phyloP scores from a whole-genome alignment of 1,284 basidiomycete genomes.

The Afroboletus lepidellus region DNA sequence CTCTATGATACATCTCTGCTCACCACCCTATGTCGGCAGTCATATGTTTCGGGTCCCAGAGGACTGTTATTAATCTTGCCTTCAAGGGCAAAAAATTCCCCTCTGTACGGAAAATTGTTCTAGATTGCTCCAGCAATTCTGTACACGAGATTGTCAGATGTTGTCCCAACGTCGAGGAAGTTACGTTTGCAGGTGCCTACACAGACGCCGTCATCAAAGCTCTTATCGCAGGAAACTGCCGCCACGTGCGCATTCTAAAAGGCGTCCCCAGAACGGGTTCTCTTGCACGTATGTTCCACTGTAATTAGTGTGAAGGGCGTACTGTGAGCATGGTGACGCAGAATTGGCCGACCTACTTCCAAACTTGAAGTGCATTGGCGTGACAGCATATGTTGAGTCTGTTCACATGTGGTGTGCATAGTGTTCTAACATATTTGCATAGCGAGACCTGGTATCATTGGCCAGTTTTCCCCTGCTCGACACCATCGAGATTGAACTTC shows the following conservation, averaged over 20 bases:
- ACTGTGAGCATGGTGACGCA: neutral
- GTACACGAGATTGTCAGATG: too few relatives aligned
- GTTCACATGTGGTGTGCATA: neutral
- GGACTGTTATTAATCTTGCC: slow-evolving; percentile 26
- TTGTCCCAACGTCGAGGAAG: too few relatives aligned
- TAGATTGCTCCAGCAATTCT: slow-evolving; percentile 8
- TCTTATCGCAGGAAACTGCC: too few relatives aligned
- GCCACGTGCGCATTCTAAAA: too few relatives aligned
- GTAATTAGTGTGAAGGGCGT: too few relatives aligned
- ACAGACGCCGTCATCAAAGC: too few relatives aligned
- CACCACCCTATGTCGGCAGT: neutral
- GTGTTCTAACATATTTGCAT: neutral
- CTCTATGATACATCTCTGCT: neutral
- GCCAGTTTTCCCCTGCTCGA: slow-evolving; percentile 2
- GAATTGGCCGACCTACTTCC: neutral
- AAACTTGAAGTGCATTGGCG: slow-evolving; percentile 2
- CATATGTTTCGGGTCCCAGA: slow-evolving; percentile 12
- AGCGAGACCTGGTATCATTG: neutral
- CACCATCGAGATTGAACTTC: slow-evolving; percentile 3
- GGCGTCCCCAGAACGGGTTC: too few relatives aligned
- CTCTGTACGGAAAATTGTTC: slow-evolving; percentile 28
- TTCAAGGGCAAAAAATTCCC: slow-evolving; percentile 30
- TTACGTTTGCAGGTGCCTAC: too few relatives aligned
- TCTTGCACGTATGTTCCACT: too few relatives aligned
- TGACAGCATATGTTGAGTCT: neutral